A percentile compares a stretch with the other conserved stretches of the same genome.
These are phyloP conservation scores for Alternaria panax DNA, from an alignment of 2,329 filamentous ascomycete genomes.

Conservation along the genomic window DNA sequence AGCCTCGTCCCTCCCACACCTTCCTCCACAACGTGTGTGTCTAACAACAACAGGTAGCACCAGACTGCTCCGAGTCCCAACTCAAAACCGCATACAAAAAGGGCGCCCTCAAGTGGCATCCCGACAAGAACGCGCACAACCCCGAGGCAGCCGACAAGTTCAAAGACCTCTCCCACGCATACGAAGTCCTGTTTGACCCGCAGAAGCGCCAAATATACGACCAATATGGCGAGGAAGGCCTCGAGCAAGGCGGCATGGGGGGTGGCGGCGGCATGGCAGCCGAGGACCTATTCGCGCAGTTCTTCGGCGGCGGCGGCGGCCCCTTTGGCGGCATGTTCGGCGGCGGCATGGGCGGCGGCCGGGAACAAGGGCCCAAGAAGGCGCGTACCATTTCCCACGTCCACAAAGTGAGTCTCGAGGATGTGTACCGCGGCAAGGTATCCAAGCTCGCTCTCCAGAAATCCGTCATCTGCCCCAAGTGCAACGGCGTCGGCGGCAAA, in stretches of 20 bases:
- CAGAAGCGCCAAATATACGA: conserved; percentile 95
- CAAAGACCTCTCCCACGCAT: conserved; percentile 95
- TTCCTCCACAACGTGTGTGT: neutral
- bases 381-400: conserved; percentile 97
- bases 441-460: conserved; percentile 97
- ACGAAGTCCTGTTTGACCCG: conserved; percentile 90
- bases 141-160: conserved; percentile 95
- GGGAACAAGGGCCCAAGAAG: conserved; percentile 83
- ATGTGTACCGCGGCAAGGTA: conserved; percentile 97
- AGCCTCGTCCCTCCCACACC: conserved; percentile 39
- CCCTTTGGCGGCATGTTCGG: conserved; percentile 69
- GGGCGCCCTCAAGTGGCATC: conserved; percentile 82
- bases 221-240: conserved; percentile 95
- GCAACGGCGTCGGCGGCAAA: conserved; percentile 93
- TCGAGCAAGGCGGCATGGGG: conserved; percentile 78
- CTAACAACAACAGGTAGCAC: conserved; percentile 68
- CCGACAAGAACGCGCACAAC: conserved; percentile 96
- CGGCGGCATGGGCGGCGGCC: conserved; percentile 71
- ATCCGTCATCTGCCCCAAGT: conserved; percentile 95
- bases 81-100: conserved; percentile 91
- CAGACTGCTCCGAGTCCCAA: conserved; percentile 81
- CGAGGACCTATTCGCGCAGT: conserved; percentile 95
- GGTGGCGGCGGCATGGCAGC: conserved; percentile 87
- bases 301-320: conserved; percentile 79
- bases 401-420: conserved; percentile 97